Conservation (phyloP, 169 alveolate species). For the Cryptosporidium sp. region DNA sequence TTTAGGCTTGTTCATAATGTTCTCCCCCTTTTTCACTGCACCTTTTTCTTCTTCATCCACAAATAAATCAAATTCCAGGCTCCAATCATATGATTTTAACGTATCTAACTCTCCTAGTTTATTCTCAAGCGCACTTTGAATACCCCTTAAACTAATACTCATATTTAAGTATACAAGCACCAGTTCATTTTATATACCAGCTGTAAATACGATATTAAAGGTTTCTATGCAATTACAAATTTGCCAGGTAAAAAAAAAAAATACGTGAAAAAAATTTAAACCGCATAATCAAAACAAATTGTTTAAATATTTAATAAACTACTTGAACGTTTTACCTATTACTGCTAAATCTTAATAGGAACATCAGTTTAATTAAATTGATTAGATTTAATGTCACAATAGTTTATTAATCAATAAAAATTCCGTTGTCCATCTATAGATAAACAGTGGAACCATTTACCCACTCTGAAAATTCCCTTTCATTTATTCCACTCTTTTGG, state of each 20-base stretch:
- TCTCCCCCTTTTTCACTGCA: background rate
- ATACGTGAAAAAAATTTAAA: too few species aligned
- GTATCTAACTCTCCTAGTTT: conserved; percentile 37
- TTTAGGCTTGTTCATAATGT: background rate
- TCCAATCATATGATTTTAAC: conserved; percentile 18
- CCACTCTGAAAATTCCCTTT: conserved; percentile 91
- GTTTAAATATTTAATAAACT: background rate
- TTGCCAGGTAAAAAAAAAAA: too few species aligned
- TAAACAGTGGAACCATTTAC: conserved; percentile 84
- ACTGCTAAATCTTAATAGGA: background rate
- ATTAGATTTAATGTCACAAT: background rate
- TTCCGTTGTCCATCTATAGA: background rate
- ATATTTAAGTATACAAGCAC: background rate
- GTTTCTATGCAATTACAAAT: background rate
- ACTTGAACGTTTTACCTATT: background rate
- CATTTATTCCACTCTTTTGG: conserved; percentile 91
- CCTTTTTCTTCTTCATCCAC: conserved; percentile 10
- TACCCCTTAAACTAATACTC: conserved; percentile 33
- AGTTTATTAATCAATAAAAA: background rate
- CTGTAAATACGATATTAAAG: background rate
- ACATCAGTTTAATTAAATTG: background rate
- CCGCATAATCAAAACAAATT: background rate
- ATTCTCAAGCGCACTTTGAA: conserved; percentile 39
- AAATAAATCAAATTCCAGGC: background rate
- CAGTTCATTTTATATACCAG: background rate